Evolutionary conservation across 1,139 yeast genomes (phyloP).

Genomic region (Yamadazyma jaroonii): DNA sequence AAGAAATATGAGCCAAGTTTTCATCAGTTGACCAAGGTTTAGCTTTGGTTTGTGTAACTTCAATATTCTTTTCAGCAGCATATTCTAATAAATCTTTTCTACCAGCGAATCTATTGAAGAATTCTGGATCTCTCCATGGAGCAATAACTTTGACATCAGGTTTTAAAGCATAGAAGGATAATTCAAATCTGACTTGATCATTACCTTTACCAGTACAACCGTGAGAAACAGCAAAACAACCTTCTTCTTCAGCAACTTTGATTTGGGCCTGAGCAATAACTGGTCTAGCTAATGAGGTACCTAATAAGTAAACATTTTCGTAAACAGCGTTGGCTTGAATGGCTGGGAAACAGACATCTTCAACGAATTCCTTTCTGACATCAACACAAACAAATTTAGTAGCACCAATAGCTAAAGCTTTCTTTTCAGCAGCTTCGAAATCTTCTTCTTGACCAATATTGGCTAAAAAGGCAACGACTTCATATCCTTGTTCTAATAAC

Average conservation of each 20-base stretch:
- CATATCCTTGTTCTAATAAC: slow-evolving; percentile 97
- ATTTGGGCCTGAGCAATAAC: slow-evolving; percentile 98
- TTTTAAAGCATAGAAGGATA: slow-evolving; percentile 93
- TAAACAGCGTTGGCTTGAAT: slow-evolving; percentile 96
- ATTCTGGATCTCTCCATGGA: slow-evolving; percentile 97
- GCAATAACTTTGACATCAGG: slow-evolving; percentile 97
- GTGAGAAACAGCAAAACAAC: slow-evolving; percentile 97
- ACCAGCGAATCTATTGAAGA: slow-evolving; percentile 95
- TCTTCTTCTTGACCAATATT: slow-evolving; percentile 99
- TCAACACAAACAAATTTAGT: slow-evolving; percentile 91
- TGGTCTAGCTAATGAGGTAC: slow-evolving; percentile 97
- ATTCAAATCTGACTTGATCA: slow-evolving; percentile 97
- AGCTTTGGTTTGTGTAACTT: slow-evolving; percentile 95
- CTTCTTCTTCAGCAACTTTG: slow-evolving; percentile 93
- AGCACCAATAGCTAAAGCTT: slow-evolving; percentile 96
- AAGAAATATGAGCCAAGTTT: slow-evolving; percentile 97
- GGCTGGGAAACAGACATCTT: slow-evolving; percentile 92
- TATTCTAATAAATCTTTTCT: slow-evolving; percentile 93
- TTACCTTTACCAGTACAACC: slow-evolving; percentile 99
- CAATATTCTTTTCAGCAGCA: slow-evolving; percentile 87
- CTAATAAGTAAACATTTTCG: slow-evolving; percentile 93
- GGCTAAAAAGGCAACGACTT: slow-evolving; percentile 96
- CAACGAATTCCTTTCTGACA: slow-evolving; percentile 89
- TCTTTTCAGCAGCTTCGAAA: slow-evolving; percentile 93
- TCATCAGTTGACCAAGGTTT: slow-evolving; percentile 99